These are phyloP conservation scores for Flaveria bidentis DNA, from an alignment of 129 eudicot species.

Conservation along the genomic window DNA sequence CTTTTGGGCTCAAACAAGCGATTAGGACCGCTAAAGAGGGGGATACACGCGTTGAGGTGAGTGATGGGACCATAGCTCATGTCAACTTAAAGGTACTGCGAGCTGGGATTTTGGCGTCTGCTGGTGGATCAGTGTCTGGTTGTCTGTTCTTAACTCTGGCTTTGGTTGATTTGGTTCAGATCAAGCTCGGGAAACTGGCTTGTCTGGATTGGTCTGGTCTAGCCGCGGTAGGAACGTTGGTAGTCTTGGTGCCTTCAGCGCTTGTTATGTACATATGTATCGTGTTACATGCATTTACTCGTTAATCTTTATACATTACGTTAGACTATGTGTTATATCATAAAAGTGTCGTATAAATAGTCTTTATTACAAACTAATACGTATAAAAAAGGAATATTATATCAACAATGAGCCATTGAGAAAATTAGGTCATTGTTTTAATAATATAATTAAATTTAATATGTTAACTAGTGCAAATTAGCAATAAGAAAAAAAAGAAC, in stretches of 20 bases:
- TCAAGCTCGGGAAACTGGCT: conserved; percentile 57
- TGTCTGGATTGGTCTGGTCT: conserved; percentile 49
- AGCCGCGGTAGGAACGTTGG: conserved; percentile 53
- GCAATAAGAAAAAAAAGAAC: too few relatives aligned
- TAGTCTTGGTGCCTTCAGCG: conserved; percentile 56
- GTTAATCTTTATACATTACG: conserved; percentile 16
- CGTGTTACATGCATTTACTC: conserved; percentile 57
- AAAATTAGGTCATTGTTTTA: too few relatives aligned
- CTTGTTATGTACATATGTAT: conserved; percentile 51
- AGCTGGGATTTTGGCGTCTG: conserved; percentile 56
- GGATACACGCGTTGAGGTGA: conserved; percentile 31
- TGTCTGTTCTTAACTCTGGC: conserved; percentile 64
- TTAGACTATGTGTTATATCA: neutral
- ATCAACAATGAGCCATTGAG: too few relatives aligned
- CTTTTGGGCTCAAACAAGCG: conserved; percentile 61
- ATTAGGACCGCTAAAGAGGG: conserved; percentile 45
- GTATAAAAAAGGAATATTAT: too few relatives aligned
- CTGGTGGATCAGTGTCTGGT: conserved; percentile 56
- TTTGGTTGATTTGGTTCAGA: conserved; percentile 60
- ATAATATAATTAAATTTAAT: too few relatives aligned
- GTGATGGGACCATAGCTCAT: conserved; percentile 36
- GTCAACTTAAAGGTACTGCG: conserved; percentile 47
- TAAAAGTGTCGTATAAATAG: too few relatives aligned
- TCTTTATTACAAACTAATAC: too few relatives aligned
- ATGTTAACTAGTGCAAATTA: too few relatives aligned